A percentile compares a stretch with the other conserved stretches of the same genome.
Conservation (phyloP, 768 basidiomycete species). For the Lentinula edodes region DNA sequence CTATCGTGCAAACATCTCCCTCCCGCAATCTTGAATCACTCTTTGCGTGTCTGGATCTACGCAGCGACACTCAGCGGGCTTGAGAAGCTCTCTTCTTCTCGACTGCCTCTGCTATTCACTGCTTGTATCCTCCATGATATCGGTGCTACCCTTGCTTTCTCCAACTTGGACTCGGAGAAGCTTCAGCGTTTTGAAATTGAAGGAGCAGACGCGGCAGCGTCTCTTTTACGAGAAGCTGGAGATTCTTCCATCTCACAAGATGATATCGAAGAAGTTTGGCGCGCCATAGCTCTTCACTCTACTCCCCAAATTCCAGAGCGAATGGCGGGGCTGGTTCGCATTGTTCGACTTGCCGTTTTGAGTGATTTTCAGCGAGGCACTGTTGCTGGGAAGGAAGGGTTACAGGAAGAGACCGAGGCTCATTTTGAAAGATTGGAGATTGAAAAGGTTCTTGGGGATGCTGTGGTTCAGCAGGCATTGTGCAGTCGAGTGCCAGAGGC, state of each 20-base stretch:
- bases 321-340: background rate
- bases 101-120: background rate
- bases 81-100: background rate
- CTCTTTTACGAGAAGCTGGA: background rate
- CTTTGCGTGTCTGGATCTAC: conserved; percentile 1
- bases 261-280: background rate
- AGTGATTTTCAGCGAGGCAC: background rate
- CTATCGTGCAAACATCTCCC: background rate
- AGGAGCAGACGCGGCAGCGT: background rate
- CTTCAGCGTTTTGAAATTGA: background rate
- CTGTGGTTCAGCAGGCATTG: background rate
- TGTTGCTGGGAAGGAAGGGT: background rate
- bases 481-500: background rate
- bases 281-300: background rate
- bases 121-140: background rate
- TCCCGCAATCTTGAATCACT: background rate
- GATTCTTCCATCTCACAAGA: background rate
- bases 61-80: background rate
- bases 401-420: background rate
- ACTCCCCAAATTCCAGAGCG: background rate
- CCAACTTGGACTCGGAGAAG: background rate
- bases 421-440: background rate
- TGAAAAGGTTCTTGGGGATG: background rate
- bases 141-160: background rate
- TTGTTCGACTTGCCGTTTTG: background rate